Conservation (phyloP, 2,329 filamentous ascomycete genomes). For the Verticillium alfalfae region DNA sequence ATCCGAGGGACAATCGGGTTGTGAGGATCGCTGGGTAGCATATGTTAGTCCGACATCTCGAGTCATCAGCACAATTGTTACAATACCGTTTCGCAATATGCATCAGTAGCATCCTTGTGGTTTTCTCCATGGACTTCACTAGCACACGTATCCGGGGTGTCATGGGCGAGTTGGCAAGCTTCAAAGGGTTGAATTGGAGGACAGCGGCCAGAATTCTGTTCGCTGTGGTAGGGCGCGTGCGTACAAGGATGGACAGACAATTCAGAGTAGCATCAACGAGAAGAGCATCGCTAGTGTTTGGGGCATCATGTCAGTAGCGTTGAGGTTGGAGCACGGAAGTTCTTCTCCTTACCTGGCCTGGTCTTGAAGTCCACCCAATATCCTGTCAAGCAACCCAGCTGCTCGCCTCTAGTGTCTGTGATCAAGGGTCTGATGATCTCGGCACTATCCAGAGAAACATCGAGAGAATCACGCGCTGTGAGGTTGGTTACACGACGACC, state of each 20-base stretch:
- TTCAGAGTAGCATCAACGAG: conserved; percentile 90
- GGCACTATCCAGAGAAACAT: conserved; percentile 85
- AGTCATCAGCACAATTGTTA: neutral
- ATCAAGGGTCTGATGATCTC: conserved; percentile 73
- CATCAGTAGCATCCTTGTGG: conserved; percentile 74
- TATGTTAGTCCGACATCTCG: conserved; percentile 13
- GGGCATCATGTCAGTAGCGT: neutral
- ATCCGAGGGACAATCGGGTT: conserved; percentile 72
- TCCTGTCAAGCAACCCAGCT: conserved; percentile 81
- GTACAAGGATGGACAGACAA: conserved; percentile 75
- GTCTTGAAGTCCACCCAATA: conserved; percentile 81
- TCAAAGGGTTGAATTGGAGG: conserved; percentile 87
- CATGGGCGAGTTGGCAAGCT: conserved; percentile 69
- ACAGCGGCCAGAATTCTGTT: conserved; percentile 82
- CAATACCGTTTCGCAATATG: conserved; percentile 72
- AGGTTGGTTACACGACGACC: conserved; percentile 6
- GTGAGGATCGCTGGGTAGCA: conserved; percentile 62
- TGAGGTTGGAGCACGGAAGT: neutral
- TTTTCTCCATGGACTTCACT: conserved; percentile 92
- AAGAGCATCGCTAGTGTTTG: conserved; percentile 65
- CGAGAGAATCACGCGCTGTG: conserved; percentile 45
- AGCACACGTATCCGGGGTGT: conserved; percentile 76
- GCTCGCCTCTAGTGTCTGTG: conserved; percentile 84
- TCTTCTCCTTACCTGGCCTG: conserved; percentile 62
- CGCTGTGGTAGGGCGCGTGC: conserved; percentile 72